phyloP scores from a whole-genome alignment of 495 filamentous ascomycete genomes.

The Barbatosphaeria neglecta region DNA sequence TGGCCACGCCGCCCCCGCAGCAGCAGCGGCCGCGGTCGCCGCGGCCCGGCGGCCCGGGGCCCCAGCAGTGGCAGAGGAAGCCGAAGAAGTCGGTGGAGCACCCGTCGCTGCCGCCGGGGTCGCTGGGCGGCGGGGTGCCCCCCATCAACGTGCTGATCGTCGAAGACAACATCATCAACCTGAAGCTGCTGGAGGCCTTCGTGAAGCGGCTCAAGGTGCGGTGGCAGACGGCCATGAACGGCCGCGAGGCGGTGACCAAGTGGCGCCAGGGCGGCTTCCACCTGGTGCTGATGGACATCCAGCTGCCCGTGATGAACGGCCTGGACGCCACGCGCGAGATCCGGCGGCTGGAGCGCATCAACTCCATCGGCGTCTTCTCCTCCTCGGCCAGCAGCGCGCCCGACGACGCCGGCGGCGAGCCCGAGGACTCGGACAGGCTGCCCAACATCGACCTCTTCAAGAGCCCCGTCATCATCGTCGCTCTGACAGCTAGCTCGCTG shows the following conservation, averaged over 20 bases:
- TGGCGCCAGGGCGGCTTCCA: slow-evolving; percentile 95
- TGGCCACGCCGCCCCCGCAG: slow-evolving; percentile 1
- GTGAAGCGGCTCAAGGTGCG: slow-evolving; percentile 94
- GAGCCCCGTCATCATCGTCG: slow-evolving; percentile 94
- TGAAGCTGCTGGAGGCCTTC: slow-evolving; percentile 84
- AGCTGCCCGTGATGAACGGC: slow-evolving; percentile 93
- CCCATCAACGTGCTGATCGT: slow-evolving; percentile 97
- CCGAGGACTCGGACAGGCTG: slow-evolving; percentile 54
- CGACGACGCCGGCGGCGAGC: slow-evolving; percentile 16
- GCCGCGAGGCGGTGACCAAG: slow-evolving; percentile 79
- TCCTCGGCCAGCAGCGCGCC: slow-evolving; percentile 29
- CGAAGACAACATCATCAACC: slow-evolving; percentile 96
- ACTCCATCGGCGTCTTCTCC: slow-evolving; percentile 78
- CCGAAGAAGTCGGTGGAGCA: slow-evolving; percentile 38
- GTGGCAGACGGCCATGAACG: slow-evolving; percentile 96
- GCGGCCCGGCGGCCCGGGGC: slow-evolving; percentile 52
- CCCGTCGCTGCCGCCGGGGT: slow-evolving; percentile 45
- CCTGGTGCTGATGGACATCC: slow-evolving; percentile 96
- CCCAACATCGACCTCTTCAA: slow-evolving; percentile 69
- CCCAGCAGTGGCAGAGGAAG: slow-evolving; percentile 36
- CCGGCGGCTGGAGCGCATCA: slow-evolving; percentile 73
- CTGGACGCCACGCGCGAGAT: slow-evolving; percentile 97
- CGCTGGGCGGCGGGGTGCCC: slow-evolving; percentile 74
- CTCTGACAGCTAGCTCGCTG: slow-evolving; percentile 82
- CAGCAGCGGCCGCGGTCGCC: slow-evolving; percentile 16